Evolutionary conservation across 345 rosid genomes (phyloP).

Genomic region (Dovyalis caffra): DNA sequence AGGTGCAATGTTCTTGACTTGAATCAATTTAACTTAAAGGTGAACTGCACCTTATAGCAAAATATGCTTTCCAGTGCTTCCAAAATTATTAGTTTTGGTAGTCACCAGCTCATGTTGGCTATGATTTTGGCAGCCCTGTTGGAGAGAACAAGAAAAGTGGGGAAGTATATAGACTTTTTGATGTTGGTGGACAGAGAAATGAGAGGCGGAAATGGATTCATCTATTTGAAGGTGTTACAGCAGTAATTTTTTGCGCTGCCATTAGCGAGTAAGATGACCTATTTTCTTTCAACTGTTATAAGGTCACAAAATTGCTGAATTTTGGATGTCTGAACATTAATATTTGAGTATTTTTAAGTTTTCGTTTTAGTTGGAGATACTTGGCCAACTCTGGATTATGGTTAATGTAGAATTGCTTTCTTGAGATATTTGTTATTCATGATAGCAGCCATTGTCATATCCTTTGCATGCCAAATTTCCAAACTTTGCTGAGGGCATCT

Average conservation of each 20-base stretch:
- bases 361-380: not conserved
- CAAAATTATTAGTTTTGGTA: not conserved
- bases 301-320: not conserved
- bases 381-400: not conserved
- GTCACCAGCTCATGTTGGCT: not conserved
- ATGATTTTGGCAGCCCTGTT: conserved; percentile 69
- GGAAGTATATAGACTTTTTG: conserved; percentile 95
- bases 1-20: not conserved
- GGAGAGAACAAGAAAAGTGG: conserved; percentile 98
- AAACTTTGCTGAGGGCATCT: not conserved
- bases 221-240: conserved; percentile 97
- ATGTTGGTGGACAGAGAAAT: conserved; percentile 98
- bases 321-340: not conserved
- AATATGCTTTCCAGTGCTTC: not conserved
- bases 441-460: not conserved
- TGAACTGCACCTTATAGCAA: not conserved
- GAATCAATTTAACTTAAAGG: not conserved
- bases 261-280: conserved; percentile 88
- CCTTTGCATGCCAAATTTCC: not conserved
- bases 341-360: not conserved
- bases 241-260: conserved; percentile 96
- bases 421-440: not conserved
- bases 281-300: not conserved
- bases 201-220: conserved; percentile 99
- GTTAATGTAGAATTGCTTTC: not conserved